A percentile compares a stretch with the other conserved stretches of the same genome.
Evolutionary conservation across 2,329 filamentous ascomycete genomes (phyloP).

Genomic region (Bisporella sp.): DNA sequence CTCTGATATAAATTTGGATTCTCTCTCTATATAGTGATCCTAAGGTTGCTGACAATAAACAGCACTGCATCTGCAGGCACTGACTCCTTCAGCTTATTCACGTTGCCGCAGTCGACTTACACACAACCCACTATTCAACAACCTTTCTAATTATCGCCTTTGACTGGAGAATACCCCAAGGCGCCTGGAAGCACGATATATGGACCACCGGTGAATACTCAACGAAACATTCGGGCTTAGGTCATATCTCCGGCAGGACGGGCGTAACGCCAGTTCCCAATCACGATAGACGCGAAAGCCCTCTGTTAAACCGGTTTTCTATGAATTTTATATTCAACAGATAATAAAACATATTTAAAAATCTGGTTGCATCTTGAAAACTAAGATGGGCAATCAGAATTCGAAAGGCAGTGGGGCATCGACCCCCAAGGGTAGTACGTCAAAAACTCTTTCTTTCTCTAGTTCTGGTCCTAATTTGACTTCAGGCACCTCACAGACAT

Average conservation of each 20-base stretch:
- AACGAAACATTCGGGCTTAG: background rate
- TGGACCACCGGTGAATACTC: too few relatives aligned
- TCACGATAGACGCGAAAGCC: background rate
- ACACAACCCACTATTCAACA: too few relatives aligned
- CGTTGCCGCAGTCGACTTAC: too few relatives aligned
- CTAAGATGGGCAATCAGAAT: constrained; percentile 66
- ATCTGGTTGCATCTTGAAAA: background rate
- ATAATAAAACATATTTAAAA: background rate
- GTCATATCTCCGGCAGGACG: background rate
- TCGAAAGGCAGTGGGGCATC: constrained; percentile 37
- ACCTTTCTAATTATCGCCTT: too few relatives aligned
- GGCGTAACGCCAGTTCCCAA: background rate
- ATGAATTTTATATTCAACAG: background rate
- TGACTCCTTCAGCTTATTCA: too few relatives aligned
- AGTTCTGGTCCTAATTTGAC: background rate
- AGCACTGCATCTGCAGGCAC: too few relatives aligned
- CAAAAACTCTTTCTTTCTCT: background rate
- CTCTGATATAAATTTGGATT: too few relatives aligned
- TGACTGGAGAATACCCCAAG: too few relatives aligned
- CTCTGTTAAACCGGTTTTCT: background rate
- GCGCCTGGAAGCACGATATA: too few relatives aligned
- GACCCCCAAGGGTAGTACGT: constrained; percentile 20
- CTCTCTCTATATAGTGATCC: too few relatives aligned
- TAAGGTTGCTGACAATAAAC: too few relatives aligned
- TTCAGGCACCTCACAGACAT: constrained; percentile 19